These are phyloP conservation scores for Zymoseptoria pseudotritici DNA, from an alignment of 2,329 filamentous ascomycete genomes.

Conservation along the genomic window DNA sequence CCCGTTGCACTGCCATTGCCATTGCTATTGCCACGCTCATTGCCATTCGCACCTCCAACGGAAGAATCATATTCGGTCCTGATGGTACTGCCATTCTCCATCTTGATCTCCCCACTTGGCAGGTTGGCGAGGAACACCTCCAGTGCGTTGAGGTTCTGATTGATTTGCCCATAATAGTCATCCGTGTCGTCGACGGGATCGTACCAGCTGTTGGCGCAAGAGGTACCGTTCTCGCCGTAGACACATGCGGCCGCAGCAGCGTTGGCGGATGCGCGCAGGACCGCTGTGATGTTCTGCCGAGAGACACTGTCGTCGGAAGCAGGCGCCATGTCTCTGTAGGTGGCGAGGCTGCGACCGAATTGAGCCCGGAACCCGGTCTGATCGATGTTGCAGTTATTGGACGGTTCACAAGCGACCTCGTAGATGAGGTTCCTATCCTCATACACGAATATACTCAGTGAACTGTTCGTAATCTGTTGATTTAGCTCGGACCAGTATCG, in stretches of 20 bases:
- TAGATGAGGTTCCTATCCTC: constrained; percentile 43
- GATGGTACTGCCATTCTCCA: not conserved
- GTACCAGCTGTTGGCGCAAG: constrained; percentile 37
- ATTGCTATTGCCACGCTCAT: not conserved
- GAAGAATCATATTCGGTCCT: too few relatives aligned
- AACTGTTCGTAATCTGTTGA: constrained; percentile 4
- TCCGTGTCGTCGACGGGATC: not conserved
- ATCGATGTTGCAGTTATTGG: constrained; percentile 57
- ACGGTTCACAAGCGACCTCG: constrained; percentile 60
- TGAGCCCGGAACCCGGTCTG: constrained; percentile 68
- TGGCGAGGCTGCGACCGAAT: constrained; percentile 37
- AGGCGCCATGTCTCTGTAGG: not conserved
- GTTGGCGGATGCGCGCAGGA: constrained; percentile 38
- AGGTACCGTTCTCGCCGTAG: constrained; percentile 35
- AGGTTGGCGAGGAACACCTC: constrained; percentile 41
- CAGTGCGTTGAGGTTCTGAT: constrained; percentile 44
- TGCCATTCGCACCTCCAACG: not conserved
- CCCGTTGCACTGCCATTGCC: not conserved
- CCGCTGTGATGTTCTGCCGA: constrained; percentile 7
- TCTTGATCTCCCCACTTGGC: not conserved
- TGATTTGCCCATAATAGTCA: not conserved
- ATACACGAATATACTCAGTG: constrained; percentile 45
- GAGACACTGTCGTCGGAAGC: not conserved
- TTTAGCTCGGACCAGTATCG: constrained; percentile 19
- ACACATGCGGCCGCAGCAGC: constrained; percentile 49